phyloP scores from a whole-genome alignment of 139 green algal genomes.

The Asterochloris erici region DNA sequence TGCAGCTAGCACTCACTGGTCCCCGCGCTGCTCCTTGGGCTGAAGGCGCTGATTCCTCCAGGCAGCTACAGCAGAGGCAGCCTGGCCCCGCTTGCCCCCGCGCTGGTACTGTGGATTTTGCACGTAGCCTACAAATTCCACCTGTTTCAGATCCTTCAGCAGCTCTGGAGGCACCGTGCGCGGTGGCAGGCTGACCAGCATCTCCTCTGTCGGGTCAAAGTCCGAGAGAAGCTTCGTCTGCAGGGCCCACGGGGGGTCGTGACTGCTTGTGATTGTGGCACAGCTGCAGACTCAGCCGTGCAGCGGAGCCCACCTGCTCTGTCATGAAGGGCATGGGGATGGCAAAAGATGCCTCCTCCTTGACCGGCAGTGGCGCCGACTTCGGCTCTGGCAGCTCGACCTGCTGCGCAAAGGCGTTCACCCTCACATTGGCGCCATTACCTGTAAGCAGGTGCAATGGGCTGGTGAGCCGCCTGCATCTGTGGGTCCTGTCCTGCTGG shows the following conservation, averaged over 20 bases:
- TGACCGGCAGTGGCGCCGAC: not conserved
- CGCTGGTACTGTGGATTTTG: conserved; percentile 72
- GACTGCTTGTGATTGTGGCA: not conserved
- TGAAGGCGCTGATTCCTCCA: conserved; percentile 57
- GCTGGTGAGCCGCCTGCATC: too few relatives aligned
- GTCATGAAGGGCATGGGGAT: not conserved
- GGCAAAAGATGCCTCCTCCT: conserved; percentile 35
- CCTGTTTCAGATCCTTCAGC: conserved; percentile 53
- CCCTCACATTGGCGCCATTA: conserved; percentile 3
- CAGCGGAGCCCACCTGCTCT: not conserved
- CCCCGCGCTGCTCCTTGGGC: conserved; percentile 10
- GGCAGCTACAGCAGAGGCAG: conserved; percentile 25
- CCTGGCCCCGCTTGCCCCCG: conserved; percentile 34
- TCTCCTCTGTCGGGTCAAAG: conserved; percentile 29
- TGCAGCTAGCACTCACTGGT: too few relatives aligned
- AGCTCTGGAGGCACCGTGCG: conserved; percentile 55
- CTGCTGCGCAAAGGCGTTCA: conserved; percentile 18
- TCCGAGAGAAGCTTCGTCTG: conserved; percentile 51
- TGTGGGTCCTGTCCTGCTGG: too few relatives aligned
- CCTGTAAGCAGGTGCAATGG: too few relatives aligned
- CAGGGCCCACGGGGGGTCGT: not conserved
- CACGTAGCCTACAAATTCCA: conserved; percentile 82
- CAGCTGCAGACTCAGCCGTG: not conserved
- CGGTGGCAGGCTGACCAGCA: conserved; percentile 57
- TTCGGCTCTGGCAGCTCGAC: conserved; percentile 12